phyloP scores from a whole-genome alignment of 2,329 filamentous ascomycete genomes.

The Diaporthe citrichinensis region DNA sequence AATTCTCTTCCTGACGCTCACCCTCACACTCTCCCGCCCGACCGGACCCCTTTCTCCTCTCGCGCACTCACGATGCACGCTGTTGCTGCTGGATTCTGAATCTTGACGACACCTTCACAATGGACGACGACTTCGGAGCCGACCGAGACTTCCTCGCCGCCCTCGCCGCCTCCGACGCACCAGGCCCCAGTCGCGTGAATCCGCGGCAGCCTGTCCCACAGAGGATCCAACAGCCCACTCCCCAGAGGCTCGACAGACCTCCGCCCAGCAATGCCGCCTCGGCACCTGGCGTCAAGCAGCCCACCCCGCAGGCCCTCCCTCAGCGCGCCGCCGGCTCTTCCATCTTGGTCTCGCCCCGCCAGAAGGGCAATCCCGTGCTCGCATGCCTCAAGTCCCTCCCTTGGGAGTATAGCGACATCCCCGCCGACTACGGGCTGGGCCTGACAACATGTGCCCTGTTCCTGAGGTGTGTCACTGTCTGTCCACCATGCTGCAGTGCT shows the following conservation, averaged over 20 bases:
- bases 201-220: constrained; percentile 58
- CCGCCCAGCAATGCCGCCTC: constrained; percentile 48
- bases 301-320: constrained; percentile 87
- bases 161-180: constrained; percentile 63
- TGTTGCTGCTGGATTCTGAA: not conserved
- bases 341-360: constrained; percentile 90
- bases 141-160: constrained; percentile 70
- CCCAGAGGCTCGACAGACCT: constrained; percentile 69
- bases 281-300: constrained; percentile 79
- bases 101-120: constrained; percentile 29
- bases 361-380: constrained; percentile 95
- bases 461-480: constrained; percentile 66
- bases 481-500: not conserved
- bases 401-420: constrained; percentile 99
- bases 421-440: constrained; percentile 92
- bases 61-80: not conserved
- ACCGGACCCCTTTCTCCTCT: not conserved
- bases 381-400: constrained; percentile 84
- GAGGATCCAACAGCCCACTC: constrained; percentile 63
- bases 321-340: constrained; percentile 76
- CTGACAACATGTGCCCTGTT: constrained; percentile 92
- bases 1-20: not conserved
- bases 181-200: constrained; percentile 45
- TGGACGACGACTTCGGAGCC: constrained; percentile 71
- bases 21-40: not conserved